A percentile compares a stretch with the other conserved stretches of the same genome.
phyloP scores from a whole-genome alignment of 805 yeast genomes.

The Maudiozyma serrabonitensis region DNA sequence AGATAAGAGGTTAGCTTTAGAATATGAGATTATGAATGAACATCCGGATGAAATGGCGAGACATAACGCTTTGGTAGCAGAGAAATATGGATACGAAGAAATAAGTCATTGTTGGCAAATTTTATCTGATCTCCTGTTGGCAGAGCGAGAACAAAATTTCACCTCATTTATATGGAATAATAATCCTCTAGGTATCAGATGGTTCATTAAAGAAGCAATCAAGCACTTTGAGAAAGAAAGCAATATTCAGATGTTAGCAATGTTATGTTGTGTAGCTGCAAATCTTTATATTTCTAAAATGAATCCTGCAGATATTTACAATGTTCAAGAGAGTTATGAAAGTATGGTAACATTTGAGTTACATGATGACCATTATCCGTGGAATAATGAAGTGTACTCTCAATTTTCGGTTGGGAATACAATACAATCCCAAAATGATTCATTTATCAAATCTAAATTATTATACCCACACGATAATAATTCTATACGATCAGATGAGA shows the following conservation, averaged over 20 bases:
- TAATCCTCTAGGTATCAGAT: constrained; percentile 64
- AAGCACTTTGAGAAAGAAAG: constrained; percentile 51
- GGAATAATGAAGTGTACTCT: constrained; percentile 12
- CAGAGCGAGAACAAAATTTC: constrained; percentile 18
- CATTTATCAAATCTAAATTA: constrained; percentile 1
- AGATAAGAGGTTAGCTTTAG: constrained; percentile 57
- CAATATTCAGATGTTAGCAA: constrained; percentile 83
- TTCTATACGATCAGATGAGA: constrained; percentile 23
- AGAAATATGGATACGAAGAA: constrained; percentile 47
- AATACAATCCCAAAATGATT: neutral
- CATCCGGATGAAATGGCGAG: constrained; percentile 54
- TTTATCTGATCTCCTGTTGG: constrained; percentile 32
- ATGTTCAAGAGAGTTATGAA: constrained; percentile 8
- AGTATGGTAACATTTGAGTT: constrained; percentile 14
- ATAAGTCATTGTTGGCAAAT: constrained; percentile 71
- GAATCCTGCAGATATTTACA: neutral
- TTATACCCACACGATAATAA: constrained; percentile 4
- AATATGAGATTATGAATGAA: constrained; percentile 54
- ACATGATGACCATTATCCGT: constrained; percentile 3
- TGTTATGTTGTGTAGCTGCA: constrained; percentile 67
- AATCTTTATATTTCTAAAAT: constrained; percentile 2
- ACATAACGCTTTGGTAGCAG: constrained; percentile 65
- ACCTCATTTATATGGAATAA: constrained; percentile 62
- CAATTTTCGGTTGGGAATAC: constrained; percentile 4
- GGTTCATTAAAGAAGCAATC: constrained; percentile 57